phyloP scores from a whole-genome alignment of 2,329 filamentous ascomycete species.

The Xylariaceae sp. region DNA sequence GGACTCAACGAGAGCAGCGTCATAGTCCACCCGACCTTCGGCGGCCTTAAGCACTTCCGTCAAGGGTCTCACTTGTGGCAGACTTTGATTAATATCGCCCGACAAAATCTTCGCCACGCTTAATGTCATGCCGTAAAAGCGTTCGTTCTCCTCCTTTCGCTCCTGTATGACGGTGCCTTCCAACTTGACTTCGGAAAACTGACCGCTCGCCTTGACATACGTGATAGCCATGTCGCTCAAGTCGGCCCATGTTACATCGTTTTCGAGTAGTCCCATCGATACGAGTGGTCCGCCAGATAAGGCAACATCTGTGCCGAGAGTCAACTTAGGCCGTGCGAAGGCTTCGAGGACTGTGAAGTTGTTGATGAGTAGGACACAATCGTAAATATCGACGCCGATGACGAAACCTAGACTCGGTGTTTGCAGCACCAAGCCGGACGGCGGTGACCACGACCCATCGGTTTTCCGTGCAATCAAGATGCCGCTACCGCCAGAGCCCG shows the following conservation, averaged over 20 bases:
- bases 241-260: constrained; percentile 47
- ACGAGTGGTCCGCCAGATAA: constrained; percentile 71
- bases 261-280: constrained; percentile 46
- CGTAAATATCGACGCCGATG: constrained; percentile 89
- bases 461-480: constrained; percentile 77
- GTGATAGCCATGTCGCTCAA: constrained; percentile 51
- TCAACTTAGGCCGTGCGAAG: constrained; percentile 73
- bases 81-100: constrained; percentile 49
- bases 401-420: constrained; percentile 85
- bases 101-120: constrained; percentile 53
- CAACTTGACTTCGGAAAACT: constrained; percentile 49
- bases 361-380: constrained; percentile 91
- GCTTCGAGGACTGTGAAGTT: constrained; percentile 76
- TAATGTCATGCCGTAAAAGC: constrained; percentile 48
- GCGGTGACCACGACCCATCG: constrained; percentile 86
- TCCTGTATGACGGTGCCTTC: constrained; percentile 54
- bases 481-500: constrained; percentile 84
- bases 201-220: constrained; percentile 55
- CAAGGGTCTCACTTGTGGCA: constrained; percentile 54
- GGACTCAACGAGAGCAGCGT: constrained; percentile 60
- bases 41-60: constrained; percentile 83
- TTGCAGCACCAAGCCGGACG: constrained; percentile 85
- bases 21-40: constrained; percentile 73
- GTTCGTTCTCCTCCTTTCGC: constrained; percentile 54
- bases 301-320: constrained; percentile 74